Evolutionary conservation across 305 asterid genomes (phyloP), one percentile per base, ranked within the genome.

Genomic region (Plantago rigida): DNA sequence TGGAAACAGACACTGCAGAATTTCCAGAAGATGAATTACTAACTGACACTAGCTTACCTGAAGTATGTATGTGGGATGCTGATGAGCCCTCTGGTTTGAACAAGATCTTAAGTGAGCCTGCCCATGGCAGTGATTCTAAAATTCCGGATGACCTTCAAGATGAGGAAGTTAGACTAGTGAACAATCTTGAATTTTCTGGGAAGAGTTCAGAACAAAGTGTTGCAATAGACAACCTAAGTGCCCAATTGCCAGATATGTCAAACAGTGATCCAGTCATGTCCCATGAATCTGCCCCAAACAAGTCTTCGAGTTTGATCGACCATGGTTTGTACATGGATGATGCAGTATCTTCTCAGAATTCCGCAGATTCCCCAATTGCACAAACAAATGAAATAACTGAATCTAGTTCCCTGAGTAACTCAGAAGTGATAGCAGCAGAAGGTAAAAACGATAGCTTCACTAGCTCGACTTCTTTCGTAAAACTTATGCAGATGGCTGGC

Each of bases 401-500:
- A 63, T 74, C 82, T 53, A 73, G 79, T 80, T 72, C 71, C 13
- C 69, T 41, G 51, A 71, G 74, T 74, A 73, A 83, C 71, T 72
- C 81, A 24, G 84, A 75, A 68, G 87, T 74, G 73, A 73, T 70
- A 12, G 24, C 68, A 47, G 69, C 69, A 59, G 76, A 69, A 60
- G 71, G 48, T 58, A 57, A 68, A 68, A 49, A 71, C 57, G 65
- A 63, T 66, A 64, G 55, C 50, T 65, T 68, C 68, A 50, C 66
- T 31, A 63, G 74, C 73, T 13, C 79, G 45, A 63, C 81, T 50
- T 81, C 87, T 59, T 73, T 81, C 52, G 73, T 67, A 56, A 78
- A 82, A 76, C 83, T 82, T 64, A 62, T 86, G 41, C 78, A 85
- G 76, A 80, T 75, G 85, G 80, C 84, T 44, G 87, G 69, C 65